These are phyloP conservation scores for Dendryphion nanum DNA, from an alignment of 2,329 filamentous ascomycete species.

Conservation along the genomic window DNA sequence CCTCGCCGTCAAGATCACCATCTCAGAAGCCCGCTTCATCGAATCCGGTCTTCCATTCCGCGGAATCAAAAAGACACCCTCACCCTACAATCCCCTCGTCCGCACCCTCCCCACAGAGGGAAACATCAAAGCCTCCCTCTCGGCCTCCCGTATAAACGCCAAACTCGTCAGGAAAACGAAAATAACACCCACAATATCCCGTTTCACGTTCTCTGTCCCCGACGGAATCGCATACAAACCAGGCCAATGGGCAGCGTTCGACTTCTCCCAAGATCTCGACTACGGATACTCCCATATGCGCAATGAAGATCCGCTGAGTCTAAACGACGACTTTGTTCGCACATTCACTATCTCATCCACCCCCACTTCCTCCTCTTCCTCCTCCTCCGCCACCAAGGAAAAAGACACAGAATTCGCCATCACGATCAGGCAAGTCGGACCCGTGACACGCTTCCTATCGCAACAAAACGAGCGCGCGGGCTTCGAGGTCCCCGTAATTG, in stretches of 20 bases:
- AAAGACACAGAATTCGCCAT: slow-evolving; percentile 62
- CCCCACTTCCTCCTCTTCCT: slow-evolving; percentile 29
- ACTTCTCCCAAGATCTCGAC: slow-evolving; percentile 68
- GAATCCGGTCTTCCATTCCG: slow-evolving; percentile 66
- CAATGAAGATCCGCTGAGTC: slow-evolving; percentile 71
- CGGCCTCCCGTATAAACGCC: slow-evolving; percentile 2
- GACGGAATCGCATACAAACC: slow-evolving; percentile 55
- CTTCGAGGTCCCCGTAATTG: slow-evolving; percentile 66
- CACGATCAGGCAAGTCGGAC: slow-evolving; percentile 67
- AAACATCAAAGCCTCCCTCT: slow-evolving; percentile 19
- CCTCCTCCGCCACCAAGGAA: background rate
- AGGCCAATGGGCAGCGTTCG: slow-evolving; percentile 76
- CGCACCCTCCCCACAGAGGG: slow-evolving; percentile 64
- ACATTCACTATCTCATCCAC: slow-evolving; percentile 78
- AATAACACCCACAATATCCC: slow-evolving; percentile 65
- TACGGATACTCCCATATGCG: slow-evolving; percentile 80
- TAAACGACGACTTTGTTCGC: slow-evolving; percentile 82
- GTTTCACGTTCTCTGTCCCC: slow-evolving; percentile 59
- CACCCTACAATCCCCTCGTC: slow-evolving; percentile 77
- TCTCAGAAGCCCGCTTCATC: slow-evolving; percentile 63
- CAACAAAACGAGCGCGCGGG: slow-evolving; percentile 51
- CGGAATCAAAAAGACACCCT: slow-evolving; percentile 57
- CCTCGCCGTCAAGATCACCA: slow-evolving; percentile 67
- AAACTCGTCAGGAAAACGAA: slow-evolving; percentile 56
- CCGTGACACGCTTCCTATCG: slow-evolving; percentile 66